Evolutionary conservation across 2,329 filamentous ascomycete species (phyloP).

Genomic region (Calonectria hawksworthii): DNA sequence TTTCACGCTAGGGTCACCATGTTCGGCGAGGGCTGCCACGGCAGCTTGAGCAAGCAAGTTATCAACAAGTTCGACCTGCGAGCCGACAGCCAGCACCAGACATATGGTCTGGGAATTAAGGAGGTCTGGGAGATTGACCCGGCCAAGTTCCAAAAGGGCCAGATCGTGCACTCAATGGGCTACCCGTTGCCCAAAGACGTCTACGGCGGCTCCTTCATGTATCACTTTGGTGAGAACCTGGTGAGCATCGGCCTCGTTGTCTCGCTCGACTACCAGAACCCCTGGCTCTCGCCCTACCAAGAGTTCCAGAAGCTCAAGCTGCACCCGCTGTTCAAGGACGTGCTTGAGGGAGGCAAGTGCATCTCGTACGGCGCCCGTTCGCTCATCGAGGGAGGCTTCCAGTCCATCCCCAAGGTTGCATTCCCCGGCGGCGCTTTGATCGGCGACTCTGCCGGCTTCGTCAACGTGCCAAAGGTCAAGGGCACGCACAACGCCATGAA

Average conservation of each 20-base stretch:
- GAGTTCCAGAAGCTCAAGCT: constrained; percentile 99
- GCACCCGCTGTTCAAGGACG: constrained; percentile 88
- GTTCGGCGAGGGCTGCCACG: constrained; percentile 95
- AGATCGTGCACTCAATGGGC: constrained; percentile 91
- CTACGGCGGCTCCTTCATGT: constrained; percentile 99
- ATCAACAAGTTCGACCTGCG: constrained; percentile 94
- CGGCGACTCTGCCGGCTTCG: constrained; percentile 94
- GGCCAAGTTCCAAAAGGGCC: constrained; percentile 89
- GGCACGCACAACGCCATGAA: constrained; percentile 98
- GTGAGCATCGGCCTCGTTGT: constrained; percentile 93
- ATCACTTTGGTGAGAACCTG: constrained; percentile 98
- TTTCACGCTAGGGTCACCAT: constrained; percentile 94
- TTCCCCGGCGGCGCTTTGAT: constrained; percentile 97
- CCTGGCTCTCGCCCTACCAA: constrained; percentile 93
- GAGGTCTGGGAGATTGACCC: constrained; percentile 98
- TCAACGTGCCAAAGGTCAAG: constrained; percentile 99
- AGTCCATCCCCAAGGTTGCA: constrained; percentile 96
- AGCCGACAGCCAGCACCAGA: constrained; percentile 91
- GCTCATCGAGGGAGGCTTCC: constrained; percentile 94
- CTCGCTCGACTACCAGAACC: constrained; percentile 95
- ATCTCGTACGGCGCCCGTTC: constrained; percentile 96
- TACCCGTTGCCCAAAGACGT: constrained; percentile 91
- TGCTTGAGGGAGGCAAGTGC: constrained; percentile 96
- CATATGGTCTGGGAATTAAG: constrained; percentile 94
- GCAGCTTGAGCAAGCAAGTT: constrained; percentile 94